Conservation (phyloP, 192 early-diverging fungal species). For the Entomortierella parvispora region DNA sequence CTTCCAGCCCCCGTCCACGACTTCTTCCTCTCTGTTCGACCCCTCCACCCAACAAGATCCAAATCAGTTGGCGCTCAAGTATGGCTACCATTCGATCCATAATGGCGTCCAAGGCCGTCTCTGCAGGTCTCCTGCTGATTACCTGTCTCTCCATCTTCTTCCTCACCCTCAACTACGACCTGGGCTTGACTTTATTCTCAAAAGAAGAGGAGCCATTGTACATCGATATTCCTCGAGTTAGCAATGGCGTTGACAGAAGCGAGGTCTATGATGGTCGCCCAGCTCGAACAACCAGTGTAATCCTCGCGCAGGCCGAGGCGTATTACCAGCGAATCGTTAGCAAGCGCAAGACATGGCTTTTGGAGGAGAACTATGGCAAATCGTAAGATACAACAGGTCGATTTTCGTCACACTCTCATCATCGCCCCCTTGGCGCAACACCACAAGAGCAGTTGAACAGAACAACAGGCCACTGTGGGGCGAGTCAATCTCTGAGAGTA, state of each 20-base stretch:
- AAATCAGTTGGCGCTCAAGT: no score
- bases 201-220: background rate
- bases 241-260: conserved; percentile 3
- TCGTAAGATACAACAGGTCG: background rate
- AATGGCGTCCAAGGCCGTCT: conserved; percentile 9
- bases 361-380: conserved; percentile 1
- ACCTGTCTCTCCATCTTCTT: background rate
- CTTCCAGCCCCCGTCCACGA: background rate
- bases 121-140: background rate
- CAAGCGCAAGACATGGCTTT: conserved; percentile 3
- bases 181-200: no score
- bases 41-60: no score
- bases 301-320: background rate
- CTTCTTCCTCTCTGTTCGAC: no score
- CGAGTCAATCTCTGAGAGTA: no score
- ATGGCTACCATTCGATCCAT: conserved; percentile 15
- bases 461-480: background rate
- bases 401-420: background rate
- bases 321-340: background rate
- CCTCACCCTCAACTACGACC: background rate
- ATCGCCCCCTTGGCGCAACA: background rate
- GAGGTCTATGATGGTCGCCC: background rate
- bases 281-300: background rate
- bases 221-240: background rate
- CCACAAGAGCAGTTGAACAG: background rate